Evolutionary conservation across 768 basidiomycete species (phyloP).

Genomic region (Cantharellus cinnabarinus): DNA sequence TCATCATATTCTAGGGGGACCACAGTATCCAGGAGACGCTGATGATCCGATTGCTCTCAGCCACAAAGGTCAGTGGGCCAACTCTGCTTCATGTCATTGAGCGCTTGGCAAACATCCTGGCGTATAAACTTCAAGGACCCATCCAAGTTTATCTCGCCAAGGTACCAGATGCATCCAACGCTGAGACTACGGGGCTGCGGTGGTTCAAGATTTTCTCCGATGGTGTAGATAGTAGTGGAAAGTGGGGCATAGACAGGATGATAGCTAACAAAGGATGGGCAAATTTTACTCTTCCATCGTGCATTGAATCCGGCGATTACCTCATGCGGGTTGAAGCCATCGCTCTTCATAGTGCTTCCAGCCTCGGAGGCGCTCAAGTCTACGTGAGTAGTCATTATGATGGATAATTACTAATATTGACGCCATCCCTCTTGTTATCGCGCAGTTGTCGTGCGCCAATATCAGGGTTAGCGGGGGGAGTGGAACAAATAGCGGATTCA

Average conservation of each 20-base stretch:
- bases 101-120: conserved; percentile 5
- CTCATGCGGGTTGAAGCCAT: conserved; percentile 25
- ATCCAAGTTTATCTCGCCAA: conserved; percentile 3
- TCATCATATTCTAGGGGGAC: conserved; percentile 15
- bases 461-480: no score
- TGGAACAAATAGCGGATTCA: no score
- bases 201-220: conserved; percentile 28
- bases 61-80: conserved; percentile 27
- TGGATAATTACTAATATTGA: no score
- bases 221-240: conserved; percentile 2
- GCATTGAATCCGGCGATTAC: conserved; percentile 28
- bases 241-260: conserved; percentile 29
- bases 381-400: no score
- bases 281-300: conserved; percentile 26
- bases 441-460: no score
- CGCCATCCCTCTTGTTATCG: no score
- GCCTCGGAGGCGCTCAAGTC: no score
- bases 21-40: conserved; percentile 20
- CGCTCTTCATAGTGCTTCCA: no score
- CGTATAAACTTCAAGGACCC: not conserved
- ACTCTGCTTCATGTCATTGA: conserved; percentile 29
- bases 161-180: conserved; percentile 26
- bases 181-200: conserved; percentile 25
- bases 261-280: conserved; percentile 31
- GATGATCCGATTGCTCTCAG: conserved; percentile 23